Conservation (phyloP, 2,329 filamentous ascomycete genomes). For the Coniochaeta sp. region DNA sequence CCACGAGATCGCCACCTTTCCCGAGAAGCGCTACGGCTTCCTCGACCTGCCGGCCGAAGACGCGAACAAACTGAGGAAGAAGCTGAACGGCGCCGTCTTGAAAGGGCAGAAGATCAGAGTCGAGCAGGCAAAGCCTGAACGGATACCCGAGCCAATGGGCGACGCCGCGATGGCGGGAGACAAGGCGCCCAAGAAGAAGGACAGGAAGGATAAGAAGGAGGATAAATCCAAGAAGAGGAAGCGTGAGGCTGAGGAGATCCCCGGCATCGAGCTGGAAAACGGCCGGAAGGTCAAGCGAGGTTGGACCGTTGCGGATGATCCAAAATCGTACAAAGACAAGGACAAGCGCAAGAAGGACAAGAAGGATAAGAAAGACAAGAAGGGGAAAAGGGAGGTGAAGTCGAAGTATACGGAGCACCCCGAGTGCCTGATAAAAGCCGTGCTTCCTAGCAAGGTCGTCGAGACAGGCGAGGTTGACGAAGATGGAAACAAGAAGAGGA, state of each 20-base stretch:
- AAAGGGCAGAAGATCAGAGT: constrained; percentile 81
- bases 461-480: constrained; percentile 24
- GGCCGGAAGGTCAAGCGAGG: constrained; percentile 79
- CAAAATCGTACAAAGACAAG: constrained; percentile 35
- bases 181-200: constrained; percentile 25
- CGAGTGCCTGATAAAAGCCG: constrained; percentile 81
- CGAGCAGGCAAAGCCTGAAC: constrained; percentile 67
- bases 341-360: constrained; percentile 36
- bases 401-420: constrained; percentile 75
- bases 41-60: constrained; percentile 74
- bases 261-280: constrained; percentile 64
- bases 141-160: constrained; percentile 26
- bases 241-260: constrained; percentile 40
- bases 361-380: constrained; percentile 43
- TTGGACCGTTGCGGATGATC: constrained; percentile 65
- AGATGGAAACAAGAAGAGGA: constrained; percentile 41
- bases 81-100: constrained; percentile 77
- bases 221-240: constrained; percentile 34
- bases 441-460: constrained; percentile 46
- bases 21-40: constrained; percentile 85
- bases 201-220: constrained; percentile 12
- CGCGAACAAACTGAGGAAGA: constrained; percentile 86
- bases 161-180: constrained; percentile 19
- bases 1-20: constrained; percentile 78
- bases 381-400: constrained; percentile 49